Base-by-base conservation (phyloP, 352 stramenopile species). In the Hyaloperonospora arabidopsidis region DNA sequence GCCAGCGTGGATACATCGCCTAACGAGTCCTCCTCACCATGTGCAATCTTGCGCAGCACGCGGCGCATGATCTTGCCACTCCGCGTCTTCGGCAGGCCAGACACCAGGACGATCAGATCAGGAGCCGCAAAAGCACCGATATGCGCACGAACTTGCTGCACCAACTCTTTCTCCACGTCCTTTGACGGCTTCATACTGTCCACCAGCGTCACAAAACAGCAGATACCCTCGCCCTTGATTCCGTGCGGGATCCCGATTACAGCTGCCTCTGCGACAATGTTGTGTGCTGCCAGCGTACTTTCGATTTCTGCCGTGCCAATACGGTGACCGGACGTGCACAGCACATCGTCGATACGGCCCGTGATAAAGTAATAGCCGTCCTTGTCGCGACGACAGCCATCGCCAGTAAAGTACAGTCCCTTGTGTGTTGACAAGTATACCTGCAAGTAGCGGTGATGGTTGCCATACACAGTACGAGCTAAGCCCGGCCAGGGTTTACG, bases 361-460 rank as follows among this genome's bases (percentile, higher is more conserved):
- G 95, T 99, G 67, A 99, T 99, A 68, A 96, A 99, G 74, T 98
- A 97, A 74, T 96, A 98, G 32, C 96, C 96, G 61, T 99, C 95
- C 49, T 82, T 79, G 61, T 97, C 92, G 25, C 88, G 79, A 34
- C 69, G 71, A 56, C 69, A 84, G 22, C 92, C 90, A 44, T 97
- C 92, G 17, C 92, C 91, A 0, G 92, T 97, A 59, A 97, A 99
- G 74, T 99, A 99, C 57, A 98, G 95, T 10, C 93, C 89, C 52
- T 95, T 90, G 77, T 99, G 98, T 5, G 93, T 93, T 28, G 88
- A 75, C 68, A 98, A 95, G 79, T 99, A 99, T 23, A 97, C 93
- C 18, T 76, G 86, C 45, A 99, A 58, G 65, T 97, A 99, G 7
- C 97, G 91, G 50, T 91, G 76, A 73, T 98, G 92, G 69, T 97